A percentile compares a stretch with the other conserved stretches of the same genome.
These are phyloP conservation scores for Pseudogymnoascus sp. DNA, from an alignment of 2,329 filamentous ascomycete species.

Conservation along the genomic window DNA sequence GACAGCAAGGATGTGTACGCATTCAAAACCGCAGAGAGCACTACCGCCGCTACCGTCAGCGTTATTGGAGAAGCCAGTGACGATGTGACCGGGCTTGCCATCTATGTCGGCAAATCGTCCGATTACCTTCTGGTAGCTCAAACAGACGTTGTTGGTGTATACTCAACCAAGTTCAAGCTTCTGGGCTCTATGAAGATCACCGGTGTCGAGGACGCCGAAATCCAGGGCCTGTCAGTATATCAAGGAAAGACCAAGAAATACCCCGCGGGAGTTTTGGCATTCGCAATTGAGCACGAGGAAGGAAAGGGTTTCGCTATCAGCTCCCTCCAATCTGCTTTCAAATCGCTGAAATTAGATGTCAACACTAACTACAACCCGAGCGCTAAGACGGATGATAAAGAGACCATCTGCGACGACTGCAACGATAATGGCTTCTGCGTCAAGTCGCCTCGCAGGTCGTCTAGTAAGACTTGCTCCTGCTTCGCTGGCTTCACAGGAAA, in stretches of 20 bases:
- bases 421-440: neutral
- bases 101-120: slow-evolving; percentile 31
- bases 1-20: slow-evolving; percentile 33
- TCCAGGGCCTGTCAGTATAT: neutral
- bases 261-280: slow-evolving; percentile 32
- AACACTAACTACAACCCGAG: slow-evolving; percentile 34
- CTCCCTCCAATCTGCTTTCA: slow-evolving; percentile 32
- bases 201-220: neutral
- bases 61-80: slow-evolving; percentile 31
- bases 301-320: slow-evolving; percentile 34
- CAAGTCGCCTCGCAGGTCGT: slow-evolving; percentile 19
- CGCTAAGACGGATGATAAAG: neutral
- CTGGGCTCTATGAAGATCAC: slow-evolving; percentile 33
- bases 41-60: slow-evolving; percentile 30
- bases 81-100: slow-evolving; percentile 36
- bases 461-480: slow-evolving; percentile 32
- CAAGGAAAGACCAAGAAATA: neutral
- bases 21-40: slow-evolving; percentile 36
- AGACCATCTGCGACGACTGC: neutral
- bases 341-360: slow-evolving; percentile 27
- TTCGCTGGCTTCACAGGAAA: slow-evolving; percentile 37
- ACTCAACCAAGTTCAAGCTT: slow-evolving; percentile 30
- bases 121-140: slow-evolving; percentile 39
- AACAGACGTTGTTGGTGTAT: slow-evolving; percentile 33
- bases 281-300: slow-evolving; percentile 35